phyloP scores from a whole-genome alignment of 495 filamentous ascomycete species.

The Umbilicaria muhlenbergii region DNA sequence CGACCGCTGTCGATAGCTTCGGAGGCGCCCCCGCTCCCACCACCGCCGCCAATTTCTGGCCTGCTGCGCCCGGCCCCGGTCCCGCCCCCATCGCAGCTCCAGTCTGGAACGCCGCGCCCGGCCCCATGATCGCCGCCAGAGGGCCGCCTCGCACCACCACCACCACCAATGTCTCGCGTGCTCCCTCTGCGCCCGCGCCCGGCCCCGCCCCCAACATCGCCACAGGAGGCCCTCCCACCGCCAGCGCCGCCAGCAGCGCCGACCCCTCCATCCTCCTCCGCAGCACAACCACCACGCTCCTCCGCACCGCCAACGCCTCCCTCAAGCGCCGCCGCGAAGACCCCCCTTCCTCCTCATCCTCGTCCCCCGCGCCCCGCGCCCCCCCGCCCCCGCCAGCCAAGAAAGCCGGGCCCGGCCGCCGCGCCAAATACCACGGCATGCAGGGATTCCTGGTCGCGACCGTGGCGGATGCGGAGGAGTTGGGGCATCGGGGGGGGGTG shows the following conservation, averaged over 20 bases:
- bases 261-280: not conserved
- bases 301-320: not conserved
- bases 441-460: too few relatives aligned
- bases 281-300: conserved; percentile 1
- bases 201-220: not conserved
- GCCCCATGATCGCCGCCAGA: not conserved
- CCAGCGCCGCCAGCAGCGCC: too few relatives aligned
- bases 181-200: not conserved
- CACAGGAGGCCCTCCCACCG: not conserved
- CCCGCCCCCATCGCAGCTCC: too few relatives aligned
- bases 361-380: not conserved
- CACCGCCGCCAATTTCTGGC: too few relatives aligned
- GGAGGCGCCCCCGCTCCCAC: too few relatives aligned
- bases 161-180: not conserved
- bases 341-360: not conserved
- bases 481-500: too few relatives aligned
- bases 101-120: too few relatives aligned
- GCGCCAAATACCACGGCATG: too few relatives aligned
- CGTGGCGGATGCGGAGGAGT: too few relatives aligned
- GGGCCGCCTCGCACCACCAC: not conserved
- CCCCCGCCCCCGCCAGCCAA: not conserved
- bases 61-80: too few relatives aligned
- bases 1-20: too few relatives aligned
- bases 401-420: too few relatives aligned
- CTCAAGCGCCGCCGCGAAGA: not conserved